phyloP scores from a whole-genome alignment of 371 early-diverging fungal genomes.

The Mucor irregularis region DNA sequence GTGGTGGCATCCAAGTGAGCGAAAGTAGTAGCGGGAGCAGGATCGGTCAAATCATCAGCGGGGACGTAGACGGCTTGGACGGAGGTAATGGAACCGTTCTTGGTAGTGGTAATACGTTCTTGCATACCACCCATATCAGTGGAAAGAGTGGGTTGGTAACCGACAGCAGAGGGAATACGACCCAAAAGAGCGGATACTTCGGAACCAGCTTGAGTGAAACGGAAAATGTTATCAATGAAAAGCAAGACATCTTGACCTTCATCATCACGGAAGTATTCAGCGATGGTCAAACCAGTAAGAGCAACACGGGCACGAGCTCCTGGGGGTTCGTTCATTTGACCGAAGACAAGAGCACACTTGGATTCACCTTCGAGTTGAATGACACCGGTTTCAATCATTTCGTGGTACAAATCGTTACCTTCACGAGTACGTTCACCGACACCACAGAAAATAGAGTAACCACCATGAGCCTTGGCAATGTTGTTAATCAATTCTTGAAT shows the following conservation, averaged over 20 bases:
- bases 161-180: constrained; percentile 99
- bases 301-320: constrained; percentile 99
- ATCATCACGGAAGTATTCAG: constrained; percentile 99
- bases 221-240: constrained; percentile 99
- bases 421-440: constrained; percentile 98
- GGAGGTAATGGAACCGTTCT: constrained; percentile 98
- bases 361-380: constrained; percentile 93
- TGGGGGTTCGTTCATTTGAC: constrained; percentile 99
- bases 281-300: constrained; percentile 96
- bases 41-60: constrained; percentile 99
- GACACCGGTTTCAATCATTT: constrained; percentile 95
- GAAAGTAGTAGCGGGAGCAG: constrained; percentile 98
- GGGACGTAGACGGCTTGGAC: constrained; percentile 98
- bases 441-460: constrained; percentile 97
- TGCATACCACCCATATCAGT: constrained; percentile 98
- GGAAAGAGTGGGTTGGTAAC: constrained; percentile 97
- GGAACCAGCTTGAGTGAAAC: constrained; percentile 93
- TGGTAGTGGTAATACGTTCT: constrained; percentile 99
- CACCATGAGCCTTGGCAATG: constrained; percentile 98
- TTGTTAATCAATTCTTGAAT: constrained; percentile 98
- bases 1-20: constrained; percentile 99
- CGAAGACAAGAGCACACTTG: constrained; percentile 96
- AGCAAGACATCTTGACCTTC: constrained; percentile 99
- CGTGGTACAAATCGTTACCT: constrained; percentile 98
- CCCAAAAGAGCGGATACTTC: constrained; percentile 96